Base-by-base conservation (phyloP, 257 asterid species). In the Cordia subcordata region DNA sequence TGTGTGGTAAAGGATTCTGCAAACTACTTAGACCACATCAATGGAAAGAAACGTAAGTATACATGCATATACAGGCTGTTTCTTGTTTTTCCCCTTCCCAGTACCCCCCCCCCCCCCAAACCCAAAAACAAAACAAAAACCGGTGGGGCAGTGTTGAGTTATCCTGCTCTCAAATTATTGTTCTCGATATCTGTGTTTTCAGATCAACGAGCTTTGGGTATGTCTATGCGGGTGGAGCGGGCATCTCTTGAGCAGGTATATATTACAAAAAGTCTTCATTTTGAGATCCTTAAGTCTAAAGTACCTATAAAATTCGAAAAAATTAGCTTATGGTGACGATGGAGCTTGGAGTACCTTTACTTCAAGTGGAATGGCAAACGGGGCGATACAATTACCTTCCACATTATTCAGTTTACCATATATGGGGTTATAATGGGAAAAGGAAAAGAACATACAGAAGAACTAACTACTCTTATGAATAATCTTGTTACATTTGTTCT, bases 171-270 rank as follows among this genome's bases (percentile, higher is more conserved):
- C 21, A 23, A 45, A 4, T 72, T 18, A 53, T 22, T 42, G 49
- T 61, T 35, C 9, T 57, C 42, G 37, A 57, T 16, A 39, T 72
- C 45, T 62, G 54, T 62, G 15, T 42, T 42, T n/a, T 37, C 71
- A 93, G 99, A 89, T 80, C 99, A 93, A 83, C 88, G 99, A 77
- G 99, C 99, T 64, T 72, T 93, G 90, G 99, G 99, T 52, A 93
- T 93, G 99, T 93, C 99, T 49, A 93, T 93, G 97, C 88, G 99
- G 63, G 77, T 85, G 68, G 99, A 93, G 72, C 77, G 99, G 71
- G 87, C 99, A 67, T 85, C 96, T 18, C 77, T 93, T 68, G 86
- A 93, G 83, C 99, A 93, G 94, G 99, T 92, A 59, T 55, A 27
- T 51, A 60, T 49, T 69, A 11, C 37, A 53, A 62, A 49, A n/a